phyloP scores from a whole-genome alignment of 2,329 filamentous ascomycete genomes.

The Mariannaea sp. region DNA sequence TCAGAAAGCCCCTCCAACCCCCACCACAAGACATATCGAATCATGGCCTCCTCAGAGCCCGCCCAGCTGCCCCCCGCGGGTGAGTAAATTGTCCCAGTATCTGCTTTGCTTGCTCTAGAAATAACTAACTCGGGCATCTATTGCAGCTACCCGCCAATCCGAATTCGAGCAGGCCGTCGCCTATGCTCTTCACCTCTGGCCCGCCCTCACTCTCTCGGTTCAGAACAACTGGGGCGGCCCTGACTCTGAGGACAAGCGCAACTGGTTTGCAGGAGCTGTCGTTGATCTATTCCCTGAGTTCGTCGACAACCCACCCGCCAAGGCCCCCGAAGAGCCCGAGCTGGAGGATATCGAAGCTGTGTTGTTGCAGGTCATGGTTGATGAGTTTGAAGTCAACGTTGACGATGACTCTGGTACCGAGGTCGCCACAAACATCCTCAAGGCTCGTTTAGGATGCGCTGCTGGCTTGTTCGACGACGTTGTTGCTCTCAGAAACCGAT shows the following conservation, averaged over 20 bases:
- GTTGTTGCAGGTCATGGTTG: conserved; percentile 86
- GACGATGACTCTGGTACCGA: conserved; percentile 85
- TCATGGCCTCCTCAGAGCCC: conserved; percentile 42
- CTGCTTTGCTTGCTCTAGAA: neutral
- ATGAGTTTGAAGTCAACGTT: conserved; percentile 92
- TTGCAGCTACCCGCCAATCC: conserved; percentile 59
- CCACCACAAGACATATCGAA: conserved; percentile 20
- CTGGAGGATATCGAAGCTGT: conserved; percentile 81
- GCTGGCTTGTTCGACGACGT: conserved; percentile 70
- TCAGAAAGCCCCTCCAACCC: conserved; percentile 41
- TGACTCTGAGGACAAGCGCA: conserved; percentile 82
- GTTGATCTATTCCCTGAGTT: conserved; percentile 80
- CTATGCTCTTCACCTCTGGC: conserved; percentile 85
- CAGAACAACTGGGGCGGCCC: conserved; percentile 87
- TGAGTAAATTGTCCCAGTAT: conserved; percentile 21
- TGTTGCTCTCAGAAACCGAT: conserved; percentile 65
- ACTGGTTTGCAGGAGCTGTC: conserved; percentile 92
- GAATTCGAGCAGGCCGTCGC: conserved; percentile 88
- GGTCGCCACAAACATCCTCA: conserved; percentile 74
- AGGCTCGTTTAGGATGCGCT: conserved; percentile 65
- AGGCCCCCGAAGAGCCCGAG: conserved; percentile 61
- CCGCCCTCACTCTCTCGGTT: conserved; percentile 83
- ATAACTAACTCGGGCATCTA: conserved; percentile 17
- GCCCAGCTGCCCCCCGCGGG: conserved; percentile 41
- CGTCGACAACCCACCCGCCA: conserved; percentile 43